Percentiles rank a stretch among this genome's conserved stretches.
These are phyloP conservation scores for Avena insularis DNA, from an alignment of 176 grass and related monocot species.

Conservation along the genomic window DNA sequence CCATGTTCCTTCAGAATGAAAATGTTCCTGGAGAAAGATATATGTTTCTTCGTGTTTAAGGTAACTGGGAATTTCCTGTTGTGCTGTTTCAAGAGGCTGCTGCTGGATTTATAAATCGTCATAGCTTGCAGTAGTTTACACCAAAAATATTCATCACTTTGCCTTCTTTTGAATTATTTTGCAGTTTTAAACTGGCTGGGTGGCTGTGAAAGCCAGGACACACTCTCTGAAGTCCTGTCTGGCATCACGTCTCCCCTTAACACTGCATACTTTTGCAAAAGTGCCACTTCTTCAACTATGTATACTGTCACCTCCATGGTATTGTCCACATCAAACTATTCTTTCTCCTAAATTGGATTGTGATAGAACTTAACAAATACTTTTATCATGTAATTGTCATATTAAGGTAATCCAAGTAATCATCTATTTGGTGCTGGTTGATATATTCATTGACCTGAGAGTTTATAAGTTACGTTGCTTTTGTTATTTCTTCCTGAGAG, in stretches of 20 bases:
- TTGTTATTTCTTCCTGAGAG: not conserved
- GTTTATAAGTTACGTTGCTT: not conserved
- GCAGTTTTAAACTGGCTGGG: not conserved
- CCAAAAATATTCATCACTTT: constrained; percentile 9
- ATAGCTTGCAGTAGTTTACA: constrained; percentile 25
- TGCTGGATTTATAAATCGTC: not conserved
- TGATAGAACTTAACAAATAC: not conserved
- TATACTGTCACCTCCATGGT: constrained; percentile 22
- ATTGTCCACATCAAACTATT: not conserved
- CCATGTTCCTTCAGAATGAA: not conserved
- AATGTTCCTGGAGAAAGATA: not conserved
- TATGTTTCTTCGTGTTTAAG: not conserved
- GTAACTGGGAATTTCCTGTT: not conserved
- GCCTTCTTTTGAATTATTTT: not conserved
- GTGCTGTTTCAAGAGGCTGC: not conserved
- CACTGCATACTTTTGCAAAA: not conserved
- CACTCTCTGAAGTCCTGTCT: constrained; percentile 10
- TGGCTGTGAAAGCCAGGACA: not conserved
- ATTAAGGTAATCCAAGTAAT: not conserved
- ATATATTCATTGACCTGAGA: not conserved
- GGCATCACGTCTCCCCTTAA: constrained; percentile 29
- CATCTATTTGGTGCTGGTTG: not conserved
- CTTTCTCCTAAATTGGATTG: not conserved
- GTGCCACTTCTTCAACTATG: not conserved
- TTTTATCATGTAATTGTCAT: not conserved